These are phyloP conservation scores for Penicillium pancosmium DNA, from an alignment of 495 filamentous ascomycete genomes.

Conservation along the genomic window DNA sequence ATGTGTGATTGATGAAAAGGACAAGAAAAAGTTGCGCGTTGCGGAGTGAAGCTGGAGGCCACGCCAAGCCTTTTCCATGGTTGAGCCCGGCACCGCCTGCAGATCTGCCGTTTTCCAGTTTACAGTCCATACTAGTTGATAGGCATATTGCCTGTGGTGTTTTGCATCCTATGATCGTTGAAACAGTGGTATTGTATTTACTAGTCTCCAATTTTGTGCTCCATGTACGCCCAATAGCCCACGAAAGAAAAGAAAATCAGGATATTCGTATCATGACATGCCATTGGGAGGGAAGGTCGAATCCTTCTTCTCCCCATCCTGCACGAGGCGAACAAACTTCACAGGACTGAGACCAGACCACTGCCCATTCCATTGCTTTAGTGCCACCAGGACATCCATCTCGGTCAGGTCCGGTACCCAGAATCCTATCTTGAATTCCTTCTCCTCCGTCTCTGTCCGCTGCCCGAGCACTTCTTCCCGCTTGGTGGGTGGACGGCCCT, in stretches of 20 bases:
- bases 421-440: conserved; percentile 84
- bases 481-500: conserved; percentile 77
- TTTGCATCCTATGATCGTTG: not conserved
- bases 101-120: conserved; percentile 22
- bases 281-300: conserved; percentile 74
- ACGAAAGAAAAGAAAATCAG: conserved; percentile 17
- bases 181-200: not conserved
- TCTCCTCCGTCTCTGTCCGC: conserved; percentile 67
- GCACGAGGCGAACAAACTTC: conserved; percentile 64
- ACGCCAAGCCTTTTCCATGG: conserved; percentile 33
- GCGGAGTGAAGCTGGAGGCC: conserved; percentile 22
- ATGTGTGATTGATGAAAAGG: conserved; percentile 24
- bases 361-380: conserved; percentile 63
- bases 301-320: conserved; percentile 54
- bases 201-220: conserved; percentile 10
- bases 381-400: conserved; percentile 50
- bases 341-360: conserved; percentile 62
- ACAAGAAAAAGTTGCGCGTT: conserved; percentile 19
- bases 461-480: conserved; percentile 77
- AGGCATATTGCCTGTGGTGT: no score
- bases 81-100: conserved; percentile 17
- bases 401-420: conserved; percentile 68
- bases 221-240: conserved; percentile 33
- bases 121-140: not conserved
- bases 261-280: conserved; percentile 42